These are phyloP conservation scores for Globisporangium acanthophoron DNA, from an alignment of 352 stramenopile species.

Conservation along the genomic window DNA sequence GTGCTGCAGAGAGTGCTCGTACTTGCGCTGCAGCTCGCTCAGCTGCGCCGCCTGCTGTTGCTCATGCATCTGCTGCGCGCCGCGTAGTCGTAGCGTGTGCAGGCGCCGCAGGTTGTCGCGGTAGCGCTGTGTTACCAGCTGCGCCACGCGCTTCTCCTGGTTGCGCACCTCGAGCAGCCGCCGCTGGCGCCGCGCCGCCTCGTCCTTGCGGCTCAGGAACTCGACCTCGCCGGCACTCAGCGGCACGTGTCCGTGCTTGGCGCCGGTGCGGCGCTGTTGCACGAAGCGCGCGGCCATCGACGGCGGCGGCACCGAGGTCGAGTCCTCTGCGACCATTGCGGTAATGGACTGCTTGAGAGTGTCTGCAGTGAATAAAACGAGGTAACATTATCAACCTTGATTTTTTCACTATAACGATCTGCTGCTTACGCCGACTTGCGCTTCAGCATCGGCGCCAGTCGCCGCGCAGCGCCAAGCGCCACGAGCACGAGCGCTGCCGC, in stretches of 20 bases:
- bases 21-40: conserved; percentile 38
- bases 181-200: conserved; percentile 37
- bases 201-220: conserved; percentile 48
- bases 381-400: background rate
- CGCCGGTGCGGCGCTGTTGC: conserved; percentile 10
- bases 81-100: conserved; percentile 28
- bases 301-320: background rate
- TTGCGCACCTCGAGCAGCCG: conserved; percentile 54
- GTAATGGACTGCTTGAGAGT: background rate
- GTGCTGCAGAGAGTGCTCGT: conserved; percentile 52
- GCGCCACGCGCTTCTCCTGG: conserved; percentile 50
- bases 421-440: background rate
- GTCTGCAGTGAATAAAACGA: background rate
- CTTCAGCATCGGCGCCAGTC: background rate
- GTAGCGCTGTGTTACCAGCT: conserved; percentile 69
- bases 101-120: conserved; percentile 54
- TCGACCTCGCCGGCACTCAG: conserved; percentile 62
- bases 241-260: conserved; percentile 37
- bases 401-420: background rate
- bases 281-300: conserved; percentile 18
- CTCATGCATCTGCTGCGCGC: conserved; percentile 20
- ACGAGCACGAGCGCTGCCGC: background rate
- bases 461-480: background rate
- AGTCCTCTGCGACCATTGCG: background rate
- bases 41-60: conserved; percentile 36